Percentiles rank a stretch among this genome's conserved stretches.
phyloP scores from a whole-genome alignment of 1,284 basidiomycete genomes.

The Somion occarium region DNA sequence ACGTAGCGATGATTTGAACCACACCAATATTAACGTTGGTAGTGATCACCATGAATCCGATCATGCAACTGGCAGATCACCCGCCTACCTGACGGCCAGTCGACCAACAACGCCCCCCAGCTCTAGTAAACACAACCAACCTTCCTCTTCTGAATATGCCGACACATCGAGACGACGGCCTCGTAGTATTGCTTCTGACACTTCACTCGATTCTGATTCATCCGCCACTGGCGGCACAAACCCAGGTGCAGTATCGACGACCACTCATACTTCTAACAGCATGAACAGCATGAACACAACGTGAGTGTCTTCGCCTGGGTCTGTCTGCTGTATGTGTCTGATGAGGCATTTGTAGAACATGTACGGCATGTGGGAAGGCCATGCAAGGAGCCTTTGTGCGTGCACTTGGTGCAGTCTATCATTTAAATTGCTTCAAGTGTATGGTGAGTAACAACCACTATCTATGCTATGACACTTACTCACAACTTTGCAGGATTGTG shows the following conservation, averaged over 20 bases:
- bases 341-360: constrained; percentile 49
- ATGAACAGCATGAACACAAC: constrained; percentile 25
- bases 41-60: constrained; percentile 20
- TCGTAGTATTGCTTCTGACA: constrained; percentile 41
- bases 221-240: constrained; percentile 38
- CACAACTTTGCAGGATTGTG: constrained; percentile 73
- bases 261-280: constrained; percentile 29
- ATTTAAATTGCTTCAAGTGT: constrained; percentile 97
- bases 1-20: constrained; percentile 70
- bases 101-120: constrained; percentile 50
- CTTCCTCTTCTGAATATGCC: constrained; percentile 47
- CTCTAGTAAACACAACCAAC: constrained; percentile 39
- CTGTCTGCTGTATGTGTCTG: too few relatives aligned
- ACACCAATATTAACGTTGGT: constrained; percentile 29
- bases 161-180: constrained; percentile 37
- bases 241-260: constrained; percentile 41
- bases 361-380: constrained; percentile 67
- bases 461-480: constrained; percentile 11
- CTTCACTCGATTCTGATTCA: constrained; percentile 44
- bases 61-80: constrained; percentile 33
- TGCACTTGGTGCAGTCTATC: constrained; percentile 91
- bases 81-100: constrained; percentile 45
- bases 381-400: constrained; percentile 97
- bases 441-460: constrained; percentile 52
- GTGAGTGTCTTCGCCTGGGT: constrained; percentile 17